Conservation (phyloP, 2,329 filamentous ascomycete species). For the Uncinocarpus reesii region DNA sequence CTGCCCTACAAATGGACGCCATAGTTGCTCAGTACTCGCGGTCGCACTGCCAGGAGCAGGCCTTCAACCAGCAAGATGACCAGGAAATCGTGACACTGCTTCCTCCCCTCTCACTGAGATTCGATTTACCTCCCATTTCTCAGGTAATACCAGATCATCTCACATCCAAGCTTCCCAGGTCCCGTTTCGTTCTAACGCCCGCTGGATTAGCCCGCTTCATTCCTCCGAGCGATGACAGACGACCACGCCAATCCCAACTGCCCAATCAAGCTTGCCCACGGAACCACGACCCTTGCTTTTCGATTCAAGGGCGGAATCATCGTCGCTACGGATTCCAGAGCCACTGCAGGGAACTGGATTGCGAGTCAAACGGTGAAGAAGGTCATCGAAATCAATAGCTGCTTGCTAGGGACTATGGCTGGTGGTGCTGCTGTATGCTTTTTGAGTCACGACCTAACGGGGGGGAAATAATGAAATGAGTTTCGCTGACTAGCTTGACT, state of each 20-base stretch:
- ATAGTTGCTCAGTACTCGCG: constrained; percentile 87
- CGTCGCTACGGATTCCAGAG: constrained; percentile 93
- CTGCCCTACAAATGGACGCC: constrained; percentile 60
- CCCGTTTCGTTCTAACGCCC: constrained; percentile 16
- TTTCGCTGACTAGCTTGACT: background rate
- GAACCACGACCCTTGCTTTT: constrained; percentile 95
- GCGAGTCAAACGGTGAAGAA: constrained; percentile 99
- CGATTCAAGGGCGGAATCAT: constrained; percentile 98
- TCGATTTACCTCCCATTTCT: constrained; percentile 85
- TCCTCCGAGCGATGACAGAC: constrained; percentile 94
- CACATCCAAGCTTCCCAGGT: constrained; percentile 14
- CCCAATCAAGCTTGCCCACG: constrained; percentile 98
- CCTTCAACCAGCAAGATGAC: constrained; percentile 60
- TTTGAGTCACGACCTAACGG: background rate
- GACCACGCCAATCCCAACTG: constrained; percentile 93
- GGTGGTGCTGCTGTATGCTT: constrained; percentile 81
- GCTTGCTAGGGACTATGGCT: constrained; percentile 92
- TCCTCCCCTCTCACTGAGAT: constrained; percentile 77
- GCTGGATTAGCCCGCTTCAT: constrained; percentile 63
- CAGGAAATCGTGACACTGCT: constrained; percentile 61
- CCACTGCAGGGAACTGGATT: constrained; percentile 97
- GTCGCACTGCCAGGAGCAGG: constrained; percentile 63
- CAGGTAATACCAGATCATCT: constrained; percentile 50
- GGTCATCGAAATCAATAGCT: constrained; percentile 96
- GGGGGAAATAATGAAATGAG: background rate